These are phyloP conservation scores for Coprinellus micaceus DNA, from an alignment of 768 basidiomycete genomes.

Conservation along the genomic window DNA sequence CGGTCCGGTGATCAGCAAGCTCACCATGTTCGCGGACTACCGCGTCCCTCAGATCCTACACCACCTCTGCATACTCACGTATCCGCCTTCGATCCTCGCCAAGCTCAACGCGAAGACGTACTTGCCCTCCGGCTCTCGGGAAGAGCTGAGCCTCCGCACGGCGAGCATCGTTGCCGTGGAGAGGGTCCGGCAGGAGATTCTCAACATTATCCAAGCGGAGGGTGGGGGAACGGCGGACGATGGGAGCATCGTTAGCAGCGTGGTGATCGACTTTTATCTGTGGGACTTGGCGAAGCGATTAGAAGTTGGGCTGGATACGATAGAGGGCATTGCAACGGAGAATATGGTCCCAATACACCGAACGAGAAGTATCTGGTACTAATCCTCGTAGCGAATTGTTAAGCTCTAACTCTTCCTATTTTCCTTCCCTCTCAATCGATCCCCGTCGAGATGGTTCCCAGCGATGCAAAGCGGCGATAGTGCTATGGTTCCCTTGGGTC, in stretches of 20 bases:
- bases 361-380: slow-evolving; percentile 87
- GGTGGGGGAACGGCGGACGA: slow-evolving; percentile 17
- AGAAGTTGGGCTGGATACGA: slow-evolving; percentile 55
- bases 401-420: neutral
- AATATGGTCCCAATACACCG: slow-evolving; percentile 69
- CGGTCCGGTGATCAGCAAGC: slow-evolving; percentile 59
- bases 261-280: slow-evolving; percentile 85
- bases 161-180: slow-evolving; percentile 82
- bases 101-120: slow-evolving; percentile 42
- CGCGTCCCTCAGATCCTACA: slow-evolving; percentile 89
- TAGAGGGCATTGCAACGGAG: slow-evolving; percentile 55
- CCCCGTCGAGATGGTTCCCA: neutral
- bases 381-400: too few relatives aligned
- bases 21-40: slow-evolving; percentile 96
- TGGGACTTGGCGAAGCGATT: slow-evolving; percentile 85
- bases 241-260: slow-evolving; percentile 54
- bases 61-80: slow-evolving; percentile 72
- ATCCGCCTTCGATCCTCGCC: slow-evolving; percentile 57
- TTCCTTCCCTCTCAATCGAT: neutral
- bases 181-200: slow-evolving; percentile 59
- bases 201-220: slow-evolving; percentile 23
- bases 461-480: too few relatives aligned
- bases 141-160: slow-evolving; percentile 77
- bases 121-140: slow-evolving; percentile 53
- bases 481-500: too few relatives aligned